Evolutionary conservation across 2,329 filamentous ascomycete species (phyloP).

Genomic region (Aspergillus quadrilineatus): DNA sequence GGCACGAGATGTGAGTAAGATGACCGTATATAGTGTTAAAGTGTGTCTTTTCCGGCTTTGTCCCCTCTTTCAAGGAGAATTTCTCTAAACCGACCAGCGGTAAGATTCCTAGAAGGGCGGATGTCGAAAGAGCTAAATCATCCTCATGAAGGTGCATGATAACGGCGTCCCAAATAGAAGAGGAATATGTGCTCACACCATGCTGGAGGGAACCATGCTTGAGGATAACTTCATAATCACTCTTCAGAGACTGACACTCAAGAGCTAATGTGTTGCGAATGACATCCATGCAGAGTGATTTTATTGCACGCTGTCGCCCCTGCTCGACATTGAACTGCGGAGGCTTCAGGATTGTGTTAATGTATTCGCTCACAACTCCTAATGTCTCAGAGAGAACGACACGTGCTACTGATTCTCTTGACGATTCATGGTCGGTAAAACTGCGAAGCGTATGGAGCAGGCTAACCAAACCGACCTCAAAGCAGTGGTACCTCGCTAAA

Average conservation of each 20-base stretch:
- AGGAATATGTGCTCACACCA: conserved; percentile 67
- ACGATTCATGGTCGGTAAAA: conserved; percentile 48
- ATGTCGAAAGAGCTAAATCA: conserved; percentile 70
- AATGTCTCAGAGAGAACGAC: conserved; percentile 51
- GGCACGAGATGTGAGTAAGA: conserved; percentile 63
- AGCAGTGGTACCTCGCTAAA: conserved; percentile 47
- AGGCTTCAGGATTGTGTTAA: conserved; percentile 59
- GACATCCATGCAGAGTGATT: conserved; percentile 60
- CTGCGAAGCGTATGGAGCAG: conserved; percentile 48
- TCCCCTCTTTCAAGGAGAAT: conserved; percentile 55
- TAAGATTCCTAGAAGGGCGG: conserved; percentile 68
- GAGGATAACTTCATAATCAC: conserved; percentile 67
- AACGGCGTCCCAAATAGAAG: conserved; percentile 75
- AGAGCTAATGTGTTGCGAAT: conserved; percentile 66
- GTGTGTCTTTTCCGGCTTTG: conserved; percentile 56
- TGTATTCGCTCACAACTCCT: conserved; percentile 47
- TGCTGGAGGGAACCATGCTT: conserved; percentile 62
- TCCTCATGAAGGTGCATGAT: conserved; percentile 65
- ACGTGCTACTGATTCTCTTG: conserved; percentile 46
- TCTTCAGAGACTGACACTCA: conserved; percentile 68
- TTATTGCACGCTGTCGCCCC: conserved; percentile 53
- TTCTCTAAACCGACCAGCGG: conserved; percentile 73
- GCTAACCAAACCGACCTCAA: conserved; percentile 45
- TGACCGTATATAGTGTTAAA: conserved; percentile 75
- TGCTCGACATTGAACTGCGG: conserved; percentile 51